Percentiles rank a stretch among this genome's conserved stretches.
phyloP scores from a whole-genome alignment of 2,329 filamentous ascomycete genomes.

The Graphilbum sp. region DNA sequence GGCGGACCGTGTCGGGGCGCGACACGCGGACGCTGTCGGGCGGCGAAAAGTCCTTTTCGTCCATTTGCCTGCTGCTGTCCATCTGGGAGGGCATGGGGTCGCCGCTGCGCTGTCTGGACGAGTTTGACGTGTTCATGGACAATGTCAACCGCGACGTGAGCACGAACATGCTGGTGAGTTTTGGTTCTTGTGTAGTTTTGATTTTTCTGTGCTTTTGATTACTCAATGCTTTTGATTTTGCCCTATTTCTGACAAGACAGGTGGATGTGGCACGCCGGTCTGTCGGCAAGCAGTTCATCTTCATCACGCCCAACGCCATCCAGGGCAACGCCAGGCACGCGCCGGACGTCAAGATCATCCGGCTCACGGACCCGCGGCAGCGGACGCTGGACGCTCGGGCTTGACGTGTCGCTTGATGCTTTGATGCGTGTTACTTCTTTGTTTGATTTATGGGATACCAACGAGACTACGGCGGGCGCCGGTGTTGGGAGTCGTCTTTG shows the following conservation, averaged over 20 bases:
- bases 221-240: conserved; percentile 6
- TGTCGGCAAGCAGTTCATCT: conserved; percentile 83
- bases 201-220: conserved; percentile 9
- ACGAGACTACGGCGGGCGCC: too few species aligned
- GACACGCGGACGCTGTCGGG: conserved; percentile 87
- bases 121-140: conserved; percentile 99
- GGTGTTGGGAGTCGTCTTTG: too few species aligned
- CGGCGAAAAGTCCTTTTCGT: conserved; percentile 95
- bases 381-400: conserved; percentile 19
- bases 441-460: background rate
- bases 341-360: conserved; percentile 63
- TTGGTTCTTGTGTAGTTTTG: background rate
- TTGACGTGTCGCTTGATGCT: too few species aligned
- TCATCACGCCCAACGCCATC: conserved; percentile 89
- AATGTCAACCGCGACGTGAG: conserved; percentile 86
- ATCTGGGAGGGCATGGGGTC: conserved; percentile 99
- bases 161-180: conserved; percentile 76
- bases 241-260: conserved; percentile 27
- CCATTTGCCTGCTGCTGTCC: conserved; percentile 79
- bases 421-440: too few species aligned
- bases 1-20: conserved; percentile 51
- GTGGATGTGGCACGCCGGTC: conserved; percentile 72
- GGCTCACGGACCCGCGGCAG: conserved; percentile 47
- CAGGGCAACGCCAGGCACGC: conserved; percentile 38
- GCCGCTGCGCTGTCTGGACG: conserved; percentile 83